Base-by-base conservation (phyloP, 163 green algal species). In the Chlorella variabilis region DNA sequence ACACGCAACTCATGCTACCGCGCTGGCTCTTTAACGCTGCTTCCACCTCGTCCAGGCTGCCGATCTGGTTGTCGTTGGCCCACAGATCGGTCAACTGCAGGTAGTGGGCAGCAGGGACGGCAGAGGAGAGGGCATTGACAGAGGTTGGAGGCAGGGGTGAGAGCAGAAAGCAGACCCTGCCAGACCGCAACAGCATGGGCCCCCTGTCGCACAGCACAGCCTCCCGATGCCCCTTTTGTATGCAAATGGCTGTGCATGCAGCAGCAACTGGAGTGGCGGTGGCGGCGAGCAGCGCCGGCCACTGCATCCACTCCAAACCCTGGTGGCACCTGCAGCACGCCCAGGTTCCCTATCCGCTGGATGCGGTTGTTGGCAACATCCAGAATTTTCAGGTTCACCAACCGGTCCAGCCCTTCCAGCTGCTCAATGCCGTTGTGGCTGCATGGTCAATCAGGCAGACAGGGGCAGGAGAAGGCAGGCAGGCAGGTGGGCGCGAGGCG, bases 1-100 rank as follows among this genome's bases (percentile, higher is more conserved):
- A 98, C 13, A 98, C 67, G 42, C 89, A 94, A 18, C 83, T 92
- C n/a, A 98, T 78, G 61, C 71, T 92, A 38, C 21, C 29, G 6
- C 18, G 36, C 36, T 78, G 48, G n/a, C 45, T 75, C 4, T 25
- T 4, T 29, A 90, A 66, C 33, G 48, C 78, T 31, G 5, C 65
- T 49, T 87, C 83, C 31, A 86, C 83, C 49, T 84, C 62, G 7
- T 87, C 83, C 73, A 89, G 36, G 25, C n/a, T 73, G 49, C 82
- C 80, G 5, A 89, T 63, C n/a, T 84, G 29, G 80, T 98, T 98
- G 84, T 98, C 91, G 74, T 98, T 98, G 27, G 97, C 84, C 95
- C 95, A 98, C 20, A 98, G 86, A 85, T 98, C 94, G 77, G 93
- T 82, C 62, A 95, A 83, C 42, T 85, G 71, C 9, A 34, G 9